Conservation (phyloP, 2,329 filamentous ascomycete genomes). For the Fusarium tuaranense region DNA sequence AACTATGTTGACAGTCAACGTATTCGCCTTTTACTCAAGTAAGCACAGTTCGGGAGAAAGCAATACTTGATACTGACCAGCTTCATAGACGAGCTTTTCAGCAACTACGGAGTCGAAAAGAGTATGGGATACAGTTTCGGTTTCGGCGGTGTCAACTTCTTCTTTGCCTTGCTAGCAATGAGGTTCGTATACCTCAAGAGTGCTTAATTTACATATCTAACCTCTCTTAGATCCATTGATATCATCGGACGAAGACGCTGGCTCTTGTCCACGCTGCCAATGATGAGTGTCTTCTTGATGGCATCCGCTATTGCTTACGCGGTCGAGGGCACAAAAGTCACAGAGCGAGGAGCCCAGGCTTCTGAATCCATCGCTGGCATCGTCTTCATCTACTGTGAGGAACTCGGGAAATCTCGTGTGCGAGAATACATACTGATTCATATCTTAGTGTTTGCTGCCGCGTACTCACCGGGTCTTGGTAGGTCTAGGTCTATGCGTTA, state of each 20-base stretch:
- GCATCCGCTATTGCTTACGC: constrained; percentile 25
- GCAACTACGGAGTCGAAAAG: constrained; percentile 26
- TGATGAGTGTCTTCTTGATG: constrained; percentile 50
- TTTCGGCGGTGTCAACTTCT: constrained; percentile 54
- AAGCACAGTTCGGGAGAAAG: neutral
- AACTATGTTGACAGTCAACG: constrained; percentile 23
- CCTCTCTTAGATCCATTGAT: constrained; percentile 43
- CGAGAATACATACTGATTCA: neutral
- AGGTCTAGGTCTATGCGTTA: neutral
- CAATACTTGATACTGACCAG: neutral
- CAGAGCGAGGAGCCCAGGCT: neutral
- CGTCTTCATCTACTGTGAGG: constrained; percentile 29
- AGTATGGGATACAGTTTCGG: constrained; percentile 41
- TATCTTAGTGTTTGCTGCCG: constrained; percentile 52
- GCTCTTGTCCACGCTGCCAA: constrained; percentile 56
- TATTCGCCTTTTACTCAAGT: constrained; percentile 60
- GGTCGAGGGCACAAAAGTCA: constrained; percentile 17
- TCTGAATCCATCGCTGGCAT: constrained; percentile 19
- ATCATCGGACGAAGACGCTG: constrained; percentile 56
- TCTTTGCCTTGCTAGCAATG: constrained; percentile 54
- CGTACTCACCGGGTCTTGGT: constrained; percentile 56
- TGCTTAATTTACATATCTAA: neutral
- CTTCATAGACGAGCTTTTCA: constrained; percentile 26
- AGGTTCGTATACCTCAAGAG: neutral
- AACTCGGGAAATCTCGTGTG: accelerated